Evolutionary conservation across 257 asterid genomes (phyloP).

Genomic region (Plantago elongata): DNA sequence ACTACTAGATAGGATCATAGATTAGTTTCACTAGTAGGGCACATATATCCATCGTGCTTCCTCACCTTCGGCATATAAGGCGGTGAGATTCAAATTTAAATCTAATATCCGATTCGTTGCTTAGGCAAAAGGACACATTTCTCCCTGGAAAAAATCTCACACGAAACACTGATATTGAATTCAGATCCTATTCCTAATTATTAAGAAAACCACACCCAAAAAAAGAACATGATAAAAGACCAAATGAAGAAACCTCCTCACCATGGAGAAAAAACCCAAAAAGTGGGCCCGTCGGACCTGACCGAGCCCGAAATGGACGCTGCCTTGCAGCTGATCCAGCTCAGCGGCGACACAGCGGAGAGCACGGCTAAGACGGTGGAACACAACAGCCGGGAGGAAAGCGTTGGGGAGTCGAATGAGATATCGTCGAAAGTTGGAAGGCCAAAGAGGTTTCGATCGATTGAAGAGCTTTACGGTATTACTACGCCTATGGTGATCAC

Average conservation of each 20-base stretch:
- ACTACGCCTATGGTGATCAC: conserved; percentile 24
- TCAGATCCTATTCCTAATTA: background rate
- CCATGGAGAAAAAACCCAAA: background rate
- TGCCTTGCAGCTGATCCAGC: conserved; percentile 63
- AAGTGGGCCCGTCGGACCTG: conserved; percentile 21
- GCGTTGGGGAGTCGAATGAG: conserved; percentile 33
- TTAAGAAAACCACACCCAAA: background rate
- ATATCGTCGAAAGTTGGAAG: conserved; percentile 21
- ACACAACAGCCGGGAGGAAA: conserved; percentile 20
- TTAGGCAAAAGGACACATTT: conserved; percentile 13
- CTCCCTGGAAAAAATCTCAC: conserved; percentile 1
- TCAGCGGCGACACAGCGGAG: conserved; percentile 48
- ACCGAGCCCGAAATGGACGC: conserved; percentile 64
- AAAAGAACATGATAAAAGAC: background rate
- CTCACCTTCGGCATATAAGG: conserved; percentile 19
- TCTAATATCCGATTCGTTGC: background rate
- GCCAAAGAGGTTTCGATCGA: conserved; percentile 40
- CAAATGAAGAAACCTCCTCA: conserved; percentile 31
- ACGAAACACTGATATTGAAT: background rate
- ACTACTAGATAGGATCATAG: too few species aligned
- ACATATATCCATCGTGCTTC: background rate
- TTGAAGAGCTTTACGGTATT: conserved; percentile 28
- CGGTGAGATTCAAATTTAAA: conserved; percentile 28
- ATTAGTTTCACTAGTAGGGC: too few species aligned
- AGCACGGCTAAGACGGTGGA: conserved; percentile 27